Evolutionary conservation across 192 early-diverging fungal species (phyloP).

Genomic region (Thoreauomyces humboldtii): DNA sequence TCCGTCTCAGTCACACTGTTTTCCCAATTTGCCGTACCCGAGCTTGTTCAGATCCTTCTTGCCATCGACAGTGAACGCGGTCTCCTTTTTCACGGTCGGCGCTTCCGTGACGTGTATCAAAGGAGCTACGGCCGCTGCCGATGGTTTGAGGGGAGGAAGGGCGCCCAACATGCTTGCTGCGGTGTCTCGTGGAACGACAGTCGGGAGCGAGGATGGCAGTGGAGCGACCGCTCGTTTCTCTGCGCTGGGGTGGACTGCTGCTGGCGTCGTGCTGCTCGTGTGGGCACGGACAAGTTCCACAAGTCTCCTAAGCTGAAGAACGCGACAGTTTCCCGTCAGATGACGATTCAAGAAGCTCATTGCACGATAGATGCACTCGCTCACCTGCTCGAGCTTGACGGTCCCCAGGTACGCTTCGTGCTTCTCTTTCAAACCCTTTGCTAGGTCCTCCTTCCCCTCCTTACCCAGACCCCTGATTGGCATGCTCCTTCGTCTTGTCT

Average conservation of each 20-base stretch:
- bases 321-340: no score
- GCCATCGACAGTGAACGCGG: slow-evolving; percentile 22
- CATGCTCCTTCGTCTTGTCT: slow-evolving; percentile 26
- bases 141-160: background rate
- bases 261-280: background rate
- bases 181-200: no score
- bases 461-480: slow-evolving; percentile 25
- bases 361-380: background rate
- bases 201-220: no score
- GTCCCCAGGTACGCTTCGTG: slow-evolving; percentile 24
- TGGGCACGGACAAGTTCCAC: background rate
- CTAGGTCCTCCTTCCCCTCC: background rate
- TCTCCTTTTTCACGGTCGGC: background rate
- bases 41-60: slow-evolving; percentile 35
- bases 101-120: background rate
- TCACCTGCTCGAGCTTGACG: slow-evolving; percentile 27
- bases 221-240: background rate
- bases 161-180: background rate
- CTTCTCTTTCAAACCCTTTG: background rate
- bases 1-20: background rate
- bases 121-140: background rate
- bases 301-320: background rate
- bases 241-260: background rate
- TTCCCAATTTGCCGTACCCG: slow-evolving; percentile 11
- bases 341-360: background rate